Evolutionary conservation across 1,284 basidiomycete species (phyloP).

Genomic region (Ganoderma lingzhi): DNA sequence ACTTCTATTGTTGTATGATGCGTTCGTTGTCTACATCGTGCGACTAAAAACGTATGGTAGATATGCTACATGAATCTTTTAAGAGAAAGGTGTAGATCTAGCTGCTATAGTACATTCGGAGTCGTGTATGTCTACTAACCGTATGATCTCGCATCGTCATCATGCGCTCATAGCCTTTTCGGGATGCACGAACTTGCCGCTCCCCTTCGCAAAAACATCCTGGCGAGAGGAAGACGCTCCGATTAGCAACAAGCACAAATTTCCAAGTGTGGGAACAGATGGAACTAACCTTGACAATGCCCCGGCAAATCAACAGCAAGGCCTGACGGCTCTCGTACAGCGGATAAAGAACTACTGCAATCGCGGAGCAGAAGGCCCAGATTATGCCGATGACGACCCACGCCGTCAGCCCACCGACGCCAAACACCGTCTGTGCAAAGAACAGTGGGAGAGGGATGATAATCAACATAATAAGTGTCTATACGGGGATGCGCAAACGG

Average conservation of each 20-base stretch:
- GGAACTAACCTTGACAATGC: slow-evolving; percentile 65
- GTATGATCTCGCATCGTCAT: neutral
- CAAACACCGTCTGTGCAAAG: slow-evolving; percentile 79
- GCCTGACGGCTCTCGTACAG: slow-evolving; percentile 83
- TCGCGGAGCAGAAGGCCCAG: slow-evolving; percentile 83
- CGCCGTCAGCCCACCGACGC: slow-evolving; percentile 71
- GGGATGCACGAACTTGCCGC: slow-evolving; percentile 50
- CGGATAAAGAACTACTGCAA: slow-evolving; percentile 85
- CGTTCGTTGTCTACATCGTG: neutral
- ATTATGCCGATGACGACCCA: slow-evolving; percentile 85
- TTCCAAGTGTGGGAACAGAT: no score
- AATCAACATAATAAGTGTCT: slow-evolving; percentile 74
- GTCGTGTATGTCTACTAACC: neutral
- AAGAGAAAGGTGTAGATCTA: neutral
- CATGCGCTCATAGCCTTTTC: slow-evolving; percentile 3
- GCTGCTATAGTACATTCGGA: neutral
- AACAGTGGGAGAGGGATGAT: slow-evolving; percentile 86
- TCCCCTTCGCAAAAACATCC: slow-evolving; percentile 54
- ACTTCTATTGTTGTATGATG: slow-evolving; percentile 29
- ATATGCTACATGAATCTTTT: neutral
- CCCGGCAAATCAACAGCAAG: slow-evolving; percentile 62
- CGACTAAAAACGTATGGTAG: neutral
- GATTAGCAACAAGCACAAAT: neutral
- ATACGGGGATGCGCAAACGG: neutral
- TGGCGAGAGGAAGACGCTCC: neutral